Evolutionary conservation across 768 basidiomycete species (phyloP).

Genomic region (Termitomyces sp.): DNA sequence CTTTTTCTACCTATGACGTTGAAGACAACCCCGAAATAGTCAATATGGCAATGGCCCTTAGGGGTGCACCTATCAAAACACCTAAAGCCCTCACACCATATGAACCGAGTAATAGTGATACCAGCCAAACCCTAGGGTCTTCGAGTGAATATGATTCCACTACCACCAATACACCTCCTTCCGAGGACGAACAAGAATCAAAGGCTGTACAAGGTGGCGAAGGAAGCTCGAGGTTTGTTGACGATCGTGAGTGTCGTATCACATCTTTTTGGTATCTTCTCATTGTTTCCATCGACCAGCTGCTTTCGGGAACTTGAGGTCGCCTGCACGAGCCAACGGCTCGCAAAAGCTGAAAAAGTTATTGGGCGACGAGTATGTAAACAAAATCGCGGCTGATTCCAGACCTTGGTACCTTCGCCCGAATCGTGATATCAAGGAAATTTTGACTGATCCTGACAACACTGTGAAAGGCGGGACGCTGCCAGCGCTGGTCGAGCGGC

Average conservation of each 20-base stretch:
- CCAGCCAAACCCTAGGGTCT: not conserved
- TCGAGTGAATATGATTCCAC: slow-evolving; percentile 2
- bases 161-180: slow-evolving; percentile 2
- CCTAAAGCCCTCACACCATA: not conserved
- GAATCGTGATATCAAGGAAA: slow-evolving; percentile 74
- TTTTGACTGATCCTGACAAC: slow-evolving; percentile 82
- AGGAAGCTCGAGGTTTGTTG: slow-evolving; percentile 29
- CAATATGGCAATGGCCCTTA: slow-evolving; percentile 46
- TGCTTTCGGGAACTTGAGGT: slow-evolving; percentile 18
- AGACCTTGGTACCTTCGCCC: slow-evolving; percentile 85
- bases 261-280: not conserved
- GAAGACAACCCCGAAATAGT: slow-evolving; percentile 41
- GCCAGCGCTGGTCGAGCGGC: slow-evolving; percentile 78
- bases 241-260: slow-evolving; percentile 33
- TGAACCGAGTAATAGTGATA: slow-evolving; percentile 17
- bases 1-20: slow-evolving; percentile 25
- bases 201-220: slow-evolving; percentile 7
- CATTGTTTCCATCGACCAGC: not conserved
- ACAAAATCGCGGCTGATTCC: slow-evolving; percentile 38
- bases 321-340: slow-evolving; percentile 27
- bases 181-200: slow-evolving; percentile 4
- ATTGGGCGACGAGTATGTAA: slow-evolving; percentile 53
- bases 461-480: slow-evolving; percentile 85
- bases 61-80: slow-evolving; percentile 2
- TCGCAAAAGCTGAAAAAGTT: slow-evolving; percentile 61